Conservation (phyloP, 768 basidiomycete genomes). For the Rhizopogon rudus region DNA sequence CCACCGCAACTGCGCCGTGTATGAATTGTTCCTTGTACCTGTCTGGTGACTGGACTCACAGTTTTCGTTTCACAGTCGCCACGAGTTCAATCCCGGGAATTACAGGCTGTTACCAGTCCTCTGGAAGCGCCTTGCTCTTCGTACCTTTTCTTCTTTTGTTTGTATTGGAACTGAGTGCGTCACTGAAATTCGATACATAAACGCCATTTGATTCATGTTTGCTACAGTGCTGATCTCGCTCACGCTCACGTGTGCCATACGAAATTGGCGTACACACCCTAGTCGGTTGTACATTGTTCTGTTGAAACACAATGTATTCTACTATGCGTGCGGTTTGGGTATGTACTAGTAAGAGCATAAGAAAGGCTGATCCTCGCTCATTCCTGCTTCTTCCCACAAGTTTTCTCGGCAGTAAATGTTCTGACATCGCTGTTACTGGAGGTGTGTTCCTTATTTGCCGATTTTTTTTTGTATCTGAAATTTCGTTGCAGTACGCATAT, state of each 20-base stretch:
- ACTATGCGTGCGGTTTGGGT: conserved; percentile 5
- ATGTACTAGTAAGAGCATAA: not conserved
- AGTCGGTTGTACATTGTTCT: not conserved
- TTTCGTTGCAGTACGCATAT: conserved; percentile 1
- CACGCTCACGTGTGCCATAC: not conserved
- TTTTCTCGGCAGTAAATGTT: conserved; percentile 1
- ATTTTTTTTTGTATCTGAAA: not conserved
- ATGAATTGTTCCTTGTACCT: not conserved
- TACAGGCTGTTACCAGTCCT: not conserved
- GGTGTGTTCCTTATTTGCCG: not conserved
- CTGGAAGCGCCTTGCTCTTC: not conserved
- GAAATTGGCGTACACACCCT: not conserved
- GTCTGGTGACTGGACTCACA: not conserved
- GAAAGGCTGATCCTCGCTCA: too few relatives aligned
- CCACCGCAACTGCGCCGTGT: not conserved
- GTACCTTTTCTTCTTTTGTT: conserved; percentile 1
- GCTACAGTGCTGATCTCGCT: conserved; percentile 2
- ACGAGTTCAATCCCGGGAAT: conserved; percentile 1
- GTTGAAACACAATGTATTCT: conserved; percentile 4
- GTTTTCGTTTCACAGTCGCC: not conserved
- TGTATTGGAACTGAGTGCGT: conserved; percentile 3
- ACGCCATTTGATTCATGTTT: not conserved
- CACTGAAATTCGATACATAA: not conserved
- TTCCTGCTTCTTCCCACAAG: not conserved
- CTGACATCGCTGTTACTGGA: conserved; percentile 2